Conservation (phyloP, 2,329 filamentous ascomycete genomes). For the Drechslera avenae region DNA sequence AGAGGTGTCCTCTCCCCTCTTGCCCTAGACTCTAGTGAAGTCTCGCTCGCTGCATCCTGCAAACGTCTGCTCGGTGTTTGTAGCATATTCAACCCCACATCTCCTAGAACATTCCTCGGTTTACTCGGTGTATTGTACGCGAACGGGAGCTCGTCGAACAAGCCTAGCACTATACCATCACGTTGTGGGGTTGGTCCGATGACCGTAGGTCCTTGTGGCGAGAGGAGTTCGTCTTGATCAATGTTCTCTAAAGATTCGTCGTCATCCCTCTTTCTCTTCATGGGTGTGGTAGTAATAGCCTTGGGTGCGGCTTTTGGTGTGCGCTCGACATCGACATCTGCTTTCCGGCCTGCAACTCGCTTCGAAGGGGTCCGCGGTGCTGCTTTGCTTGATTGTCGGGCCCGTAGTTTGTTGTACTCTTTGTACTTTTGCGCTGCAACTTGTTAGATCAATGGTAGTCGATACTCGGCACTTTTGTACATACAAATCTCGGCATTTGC, state of each 20-base stretch:
- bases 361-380: conserved; percentile 43
- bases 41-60: conserved; percentile 32
- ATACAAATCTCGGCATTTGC: conserved; percentile 71
- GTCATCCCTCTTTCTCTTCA: conserved; percentile 41
- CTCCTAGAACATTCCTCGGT: conserved; percentile 34
- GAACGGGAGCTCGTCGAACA: conserved; percentile 73
- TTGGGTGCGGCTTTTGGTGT: conserved; percentile 35
- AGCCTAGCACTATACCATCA: conserved; percentile 74
- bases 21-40: conserved; percentile 35
- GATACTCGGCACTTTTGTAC: conserved; percentile 21
- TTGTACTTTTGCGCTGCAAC: conserved; percentile 72
- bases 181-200: conserved; percentile 81
- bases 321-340: conserved; percentile 25
- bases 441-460: conserved; percentile 16
- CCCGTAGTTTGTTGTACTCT: conserved; percentile 70
- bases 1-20: conserved; percentile 53
- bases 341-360: conserved; percentile 29
- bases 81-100: conserved; percentile 41
- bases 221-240: conserved; percentile 26
- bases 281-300: conserved; percentile 29
- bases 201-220: conserved; percentile 39
- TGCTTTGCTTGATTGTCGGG: conserved; percentile 33
- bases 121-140: conserved; percentile 49
- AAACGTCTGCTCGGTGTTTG: conserved; percentile 48
- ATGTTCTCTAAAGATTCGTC: conserved; percentile 19